phyloP scores from a whole-genome alignment of 2,329 filamentous ascomycete genomes.

The Aspergillus proliferans region DNA sequence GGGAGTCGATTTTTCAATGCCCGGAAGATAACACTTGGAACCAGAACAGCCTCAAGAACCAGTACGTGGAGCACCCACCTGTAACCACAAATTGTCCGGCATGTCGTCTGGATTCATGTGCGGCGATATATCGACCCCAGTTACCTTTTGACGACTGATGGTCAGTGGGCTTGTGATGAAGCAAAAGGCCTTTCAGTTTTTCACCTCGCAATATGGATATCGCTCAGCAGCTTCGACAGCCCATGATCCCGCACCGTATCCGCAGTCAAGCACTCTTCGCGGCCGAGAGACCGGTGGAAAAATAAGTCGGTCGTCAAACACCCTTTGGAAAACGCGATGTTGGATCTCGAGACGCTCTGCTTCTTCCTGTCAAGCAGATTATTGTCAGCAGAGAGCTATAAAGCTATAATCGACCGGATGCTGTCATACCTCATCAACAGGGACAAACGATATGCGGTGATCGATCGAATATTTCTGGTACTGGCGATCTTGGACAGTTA shows the following conservation, averaged over 20 bases:
- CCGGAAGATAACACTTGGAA: neutral
- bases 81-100: slow-evolving; percentile 62
- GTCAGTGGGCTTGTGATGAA: slow-evolving; percentile 11
- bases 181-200: slow-evolving; percentile 11
- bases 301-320: slow-evolving; percentile 63
- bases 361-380: slow-evolving; percentile 53
- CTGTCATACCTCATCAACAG: slow-evolving; percentile 61
- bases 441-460: slow-evolving; percentile 60
- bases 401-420: slow-evolving; percentile 1
- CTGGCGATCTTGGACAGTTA: slow-evolving; percentile 56
- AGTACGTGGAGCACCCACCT: slow-evolving; percentile 37
- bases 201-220: slow-evolving; percentile 60
- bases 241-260: slow-evolving; percentile 66
- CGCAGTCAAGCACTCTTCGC: slow-evolving; percentile 62
- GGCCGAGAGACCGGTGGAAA: slow-evolving; percentile 60
- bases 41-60: neutral
- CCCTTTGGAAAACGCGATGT: slow-evolving; percentile 55
- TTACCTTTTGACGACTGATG: slow-evolving; percentile 47
- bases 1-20: neutral
- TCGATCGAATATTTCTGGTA: slow-evolving; percentile 64
- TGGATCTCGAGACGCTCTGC: slow-evolving; percentile 58
- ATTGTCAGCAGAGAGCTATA: neutral
- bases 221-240: slow-evolving; percentile 61
- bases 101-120: slow-evolving; percentile 60
- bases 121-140: slow-evolving; percentile 66